Evolutionary conservation across 306 rosid genomes (phyloP), one percentile per base, ranked within the genome.

Genomic region (Citrullus amarus): DNA sequence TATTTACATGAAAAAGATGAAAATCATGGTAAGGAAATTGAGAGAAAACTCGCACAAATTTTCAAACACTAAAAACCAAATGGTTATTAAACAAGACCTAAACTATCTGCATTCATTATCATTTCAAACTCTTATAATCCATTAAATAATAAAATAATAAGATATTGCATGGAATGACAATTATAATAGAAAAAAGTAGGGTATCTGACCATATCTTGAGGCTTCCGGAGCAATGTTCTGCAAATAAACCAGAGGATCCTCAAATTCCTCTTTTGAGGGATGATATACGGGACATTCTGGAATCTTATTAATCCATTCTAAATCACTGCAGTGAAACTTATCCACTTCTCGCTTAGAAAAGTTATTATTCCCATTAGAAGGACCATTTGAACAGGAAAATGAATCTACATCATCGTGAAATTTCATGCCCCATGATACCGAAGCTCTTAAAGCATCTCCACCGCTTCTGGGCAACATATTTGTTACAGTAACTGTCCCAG

Each of bases 181-280:
- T 14, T 28, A 16, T 48, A 51, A 51, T 73, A 39, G 46, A 22
- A 60, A 28, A 57, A 36, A 25, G 11, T 43, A 78, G 81, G 66
- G 60, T 41, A 44, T 18, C 83, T 78, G 88, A 96, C 99, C 99
- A 84, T 90, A 91, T 90, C 83, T 92, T 48, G 98, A 90, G 73
- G 99, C 99, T 86, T 92, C 98, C 55, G 97, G 97, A 46, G 98
- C 91, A 80, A 96, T 92, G 86, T 90, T 96, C 85, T 96, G 98
- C 88, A 96, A 85, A 76, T 91, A 96, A 83, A 88, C 81, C 86
- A 92, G 84, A 82, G 99, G 99, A 82, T 96, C 97, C 82, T 89
- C 93, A 77, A 96, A 96, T 80, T 96, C 99, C 56, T 93, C 97
- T 83, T 84, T 90, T 51, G 98, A 88, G 25, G 99, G 99, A 82